Evolutionary conservation across 2,329 filamentous ascomycete species (phyloP), one percentile per base, ranked within the genome.

Genomic region (Phialophora macrospora): DNA sequence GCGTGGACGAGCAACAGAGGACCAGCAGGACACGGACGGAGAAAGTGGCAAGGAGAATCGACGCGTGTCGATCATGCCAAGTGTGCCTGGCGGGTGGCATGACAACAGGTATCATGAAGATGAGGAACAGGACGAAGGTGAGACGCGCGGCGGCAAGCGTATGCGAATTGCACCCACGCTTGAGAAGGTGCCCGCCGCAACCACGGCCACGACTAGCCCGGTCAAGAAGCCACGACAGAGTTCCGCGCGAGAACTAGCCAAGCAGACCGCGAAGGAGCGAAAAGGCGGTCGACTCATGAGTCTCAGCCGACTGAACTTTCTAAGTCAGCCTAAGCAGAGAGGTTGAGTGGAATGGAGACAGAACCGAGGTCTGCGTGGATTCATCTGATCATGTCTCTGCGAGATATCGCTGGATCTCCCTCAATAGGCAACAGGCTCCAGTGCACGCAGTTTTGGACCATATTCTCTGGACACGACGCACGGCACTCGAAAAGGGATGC

Each of bases 301-400:
- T 62, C 72, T 82, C 70, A 81, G 79, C 65, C 78, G 81, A 30
- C 72, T 83, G 71, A 81, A 82, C 65, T 77, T 82, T 77, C 75
- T 83, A 38, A 74, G 80, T 17, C 78, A 78, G 64, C 81, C 81
- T 1, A 83, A 82, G 73, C 71, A 75, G 46, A 68, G 71, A 65
- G 57, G 44, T 44, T 72, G 58, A 70, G 41, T 34, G 22, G 28
- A 20, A n/a, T 17, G 26, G 20, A 26, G 9, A 44, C 5, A 5
- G 17, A 44, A 44, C 17, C 7, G 38, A 44, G 38, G 38, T 6
- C 38, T 5, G 6, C 17, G 38, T n/a, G 17, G 14, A 20, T 44
- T 44, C 17, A n/a, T 44, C 38, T n/a, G 6, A n/a, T 7, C n/a
- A n/a, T 20, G 5, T 44, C 5, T 9, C 38, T 3, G 6, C 17